These are phyloP conservation scores for Nyssa sinensis DNA, from an alignment of 148 eudicot species.

Conservation along the genomic window DNA sequence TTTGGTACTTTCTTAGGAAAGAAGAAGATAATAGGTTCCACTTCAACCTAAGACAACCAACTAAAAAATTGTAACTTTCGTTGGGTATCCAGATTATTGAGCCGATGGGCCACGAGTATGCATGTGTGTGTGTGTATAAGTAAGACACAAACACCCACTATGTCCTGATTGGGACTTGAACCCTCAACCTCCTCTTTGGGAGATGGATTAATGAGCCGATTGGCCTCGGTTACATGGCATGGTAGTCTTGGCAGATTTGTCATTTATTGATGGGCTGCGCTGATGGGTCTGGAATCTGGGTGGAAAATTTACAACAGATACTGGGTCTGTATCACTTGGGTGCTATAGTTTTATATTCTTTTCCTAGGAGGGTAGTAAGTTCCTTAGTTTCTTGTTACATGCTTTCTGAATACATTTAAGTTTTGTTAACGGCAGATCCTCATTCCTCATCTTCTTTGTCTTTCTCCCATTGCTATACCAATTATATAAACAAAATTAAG, in stretches of 20 bases:
- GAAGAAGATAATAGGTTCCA: background rate
- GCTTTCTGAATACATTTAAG: background rate
- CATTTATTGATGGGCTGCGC: background rate
- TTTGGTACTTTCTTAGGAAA: background rate
- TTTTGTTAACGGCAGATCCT: background rate
- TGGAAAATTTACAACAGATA: no score
- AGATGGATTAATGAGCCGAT: background rate
- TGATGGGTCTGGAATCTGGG: background rate
- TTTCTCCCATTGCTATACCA: background rate
- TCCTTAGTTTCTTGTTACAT: background rate
- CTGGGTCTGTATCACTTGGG: no score
- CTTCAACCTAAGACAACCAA: background rate
- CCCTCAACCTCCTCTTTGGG: no score
- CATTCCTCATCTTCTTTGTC: background rate
- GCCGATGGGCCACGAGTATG: no score
- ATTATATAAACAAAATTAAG: background rate
- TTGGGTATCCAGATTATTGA: no score
- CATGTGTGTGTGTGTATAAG: no score
- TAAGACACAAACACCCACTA: no score
- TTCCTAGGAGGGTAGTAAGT: no score
- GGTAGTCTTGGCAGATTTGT: background rate
- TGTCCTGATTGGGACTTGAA: no score
- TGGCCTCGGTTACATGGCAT: background rate
- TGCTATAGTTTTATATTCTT: no score
- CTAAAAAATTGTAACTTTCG: background rate